A percentile compares a stretch with the other conserved stretches of the same genome.
Conservation (phyloP, 306 rosid genomes). For the Macrotyloma uniflorum region DNA sequence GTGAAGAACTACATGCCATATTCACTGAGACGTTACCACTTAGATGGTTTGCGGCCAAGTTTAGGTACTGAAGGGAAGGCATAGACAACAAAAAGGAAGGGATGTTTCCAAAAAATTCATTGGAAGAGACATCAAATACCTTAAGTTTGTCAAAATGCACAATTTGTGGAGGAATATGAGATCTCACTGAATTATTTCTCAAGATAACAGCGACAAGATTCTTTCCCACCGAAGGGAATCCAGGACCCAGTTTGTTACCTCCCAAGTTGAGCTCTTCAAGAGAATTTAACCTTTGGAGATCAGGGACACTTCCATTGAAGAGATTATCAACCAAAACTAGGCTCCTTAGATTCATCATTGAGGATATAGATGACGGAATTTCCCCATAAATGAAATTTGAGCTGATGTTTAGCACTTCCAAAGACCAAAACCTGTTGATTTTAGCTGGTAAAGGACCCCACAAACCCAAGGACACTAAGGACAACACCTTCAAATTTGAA, state of each 20-base stretch:
- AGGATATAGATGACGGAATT: slow-evolving; percentile 63
- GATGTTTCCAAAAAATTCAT: slow-evolving; percentile 62
- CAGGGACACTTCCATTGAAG: slow-evolving; percentile 80
- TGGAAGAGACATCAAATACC: slow-evolving; percentile 69
- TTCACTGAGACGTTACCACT: slow-evolving; percentile 62
- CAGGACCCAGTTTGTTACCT: slow-evolving; percentile 68
- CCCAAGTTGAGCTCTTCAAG: slow-evolving; percentile 76
- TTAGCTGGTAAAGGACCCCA: slow-evolving; percentile 91
- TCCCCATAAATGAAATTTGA: slow-evolving; percentile 76
- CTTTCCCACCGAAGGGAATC: slow-evolving; percentile 59
- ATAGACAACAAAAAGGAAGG: slow-evolving; percentile 64
- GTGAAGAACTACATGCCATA: slow-evolving; percentile 54
- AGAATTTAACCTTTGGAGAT: slow-evolving; percentile 50
- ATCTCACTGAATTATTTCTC: slow-evolving; percentile 70
- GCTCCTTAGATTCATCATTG: slow-evolving; percentile 59
- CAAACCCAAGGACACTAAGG: slow-evolving; percentile 71
- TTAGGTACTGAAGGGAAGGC: slow-evolving; percentile 63
- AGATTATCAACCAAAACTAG: slow-evolving; percentile 70
- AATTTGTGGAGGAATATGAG: slow-evolving; percentile 53
- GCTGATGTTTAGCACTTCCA: slow-evolving; percentile 72
- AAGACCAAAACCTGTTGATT: slow-evolving; percentile 61
- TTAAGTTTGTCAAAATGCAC: slow-evolving; percentile 51
- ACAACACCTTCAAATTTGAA: slow-evolving; percentile 64
- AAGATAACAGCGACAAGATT: slow-evolving; percentile 54
- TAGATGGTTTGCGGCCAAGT: slow-evolving; percentile 65